Conservation (phyloP, 306 rosid species). For the Spatholobus suberectus region DNA sequence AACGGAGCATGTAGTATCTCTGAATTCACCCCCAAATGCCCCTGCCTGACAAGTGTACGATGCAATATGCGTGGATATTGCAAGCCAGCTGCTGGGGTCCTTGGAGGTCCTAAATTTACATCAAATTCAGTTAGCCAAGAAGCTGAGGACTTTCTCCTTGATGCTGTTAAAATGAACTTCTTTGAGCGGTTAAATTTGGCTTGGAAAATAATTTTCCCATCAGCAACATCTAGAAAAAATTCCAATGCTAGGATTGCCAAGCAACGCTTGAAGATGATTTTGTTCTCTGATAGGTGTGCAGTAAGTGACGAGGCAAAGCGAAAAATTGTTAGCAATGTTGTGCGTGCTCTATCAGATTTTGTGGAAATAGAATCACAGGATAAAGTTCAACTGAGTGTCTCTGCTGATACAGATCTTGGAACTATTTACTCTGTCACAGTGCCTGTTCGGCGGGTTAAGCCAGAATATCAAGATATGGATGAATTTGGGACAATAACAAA, state of each 20-base stretch:
- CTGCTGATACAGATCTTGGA: conserved; percentile 88
- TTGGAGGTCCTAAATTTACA: conserved; percentile 54
- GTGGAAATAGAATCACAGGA: conserved; percentile 96
- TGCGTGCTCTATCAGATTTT: conserved; percentile 85
- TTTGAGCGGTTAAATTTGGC: conserved; percentile 90
- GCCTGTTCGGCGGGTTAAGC: conserved; percentile 92
- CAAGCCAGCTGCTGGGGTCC: conserved; percentile 52
- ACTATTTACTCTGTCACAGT: conserved; percentile 94
- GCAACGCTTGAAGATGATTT: conserved; percentile 96
- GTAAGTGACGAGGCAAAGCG: conserved; percentile 93
- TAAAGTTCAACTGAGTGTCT: conserved; percentile 90
- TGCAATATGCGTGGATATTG: conserved; percentile 49
- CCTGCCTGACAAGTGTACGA: conserved; percentile 49
- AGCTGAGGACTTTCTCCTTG: conserved; percentile 79
- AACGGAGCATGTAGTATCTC: conserved; percentile 59
- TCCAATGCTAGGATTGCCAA: conserved; percentile 92
- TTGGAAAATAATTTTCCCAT: conserved; percentile 89
- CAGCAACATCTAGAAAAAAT: conserved; percentile 65
- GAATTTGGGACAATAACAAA: conserved; percentile 83
- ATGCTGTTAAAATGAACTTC: conserved; percentile 89
- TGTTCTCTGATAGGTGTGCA: conserved; percentile 92
- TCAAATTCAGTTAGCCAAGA: conserved; percentile 66
- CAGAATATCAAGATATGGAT: conserved; percentile 77
- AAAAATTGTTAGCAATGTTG: conserved; percentile 82
- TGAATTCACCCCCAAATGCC: conserved; percentile 60